Percentiles rank a stretch among this genome's conserved stretches.
phyloP scores from a whole-genome alignment of 768 basidiomycete genomes.

The Trichaptum fuscoviolaceum region DNA sequence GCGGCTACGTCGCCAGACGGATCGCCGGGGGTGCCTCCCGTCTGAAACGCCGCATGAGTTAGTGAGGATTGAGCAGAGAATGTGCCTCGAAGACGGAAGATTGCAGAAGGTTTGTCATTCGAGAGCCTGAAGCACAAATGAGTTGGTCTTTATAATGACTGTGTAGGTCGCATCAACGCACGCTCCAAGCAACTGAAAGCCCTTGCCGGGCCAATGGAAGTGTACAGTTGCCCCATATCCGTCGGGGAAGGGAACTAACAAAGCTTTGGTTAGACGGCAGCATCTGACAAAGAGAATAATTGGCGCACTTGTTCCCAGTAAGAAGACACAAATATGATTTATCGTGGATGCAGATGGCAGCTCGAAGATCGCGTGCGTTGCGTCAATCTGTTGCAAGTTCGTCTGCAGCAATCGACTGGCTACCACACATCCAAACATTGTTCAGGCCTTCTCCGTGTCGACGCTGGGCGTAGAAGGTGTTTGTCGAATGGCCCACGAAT shows the following conservation, averaged over 20 bases:
- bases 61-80: constrained; percentile 36
- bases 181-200: constrained; percentile 84
- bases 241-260: constrained; percentile 69
- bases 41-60: constrained; percentile 26
- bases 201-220: constrained; percentile 82
- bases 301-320: constrained; percentile 66
- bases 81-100: constrained; percentile 74
- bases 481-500: background rate
- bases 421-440: constrained; percentile 77
- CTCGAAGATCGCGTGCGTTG: constrained; percentile 78
- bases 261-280: background rate
- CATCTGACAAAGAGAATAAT: background rate
- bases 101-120: constrained; percentile 85
- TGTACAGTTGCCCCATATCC: constrained; percentile 83
- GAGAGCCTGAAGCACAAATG: constrained; percentile 53
- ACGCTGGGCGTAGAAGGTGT: constrained; percentile 1
- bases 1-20: constrained; percentile 49
- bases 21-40: constrained; percentile 20
- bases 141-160: background rate
- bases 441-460: background rate
- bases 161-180: constrained; percentile 30
- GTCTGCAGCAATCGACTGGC: constrained; percentile 78
- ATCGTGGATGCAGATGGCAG: constrained; percentile 65
- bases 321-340: constrained; percentile 83
- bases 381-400: constrained; percentile 74